Evolutionary conservation across 345 rosid genomes (phyloP).

Genomic region (Chamaenerion angustifolium): DNA sequence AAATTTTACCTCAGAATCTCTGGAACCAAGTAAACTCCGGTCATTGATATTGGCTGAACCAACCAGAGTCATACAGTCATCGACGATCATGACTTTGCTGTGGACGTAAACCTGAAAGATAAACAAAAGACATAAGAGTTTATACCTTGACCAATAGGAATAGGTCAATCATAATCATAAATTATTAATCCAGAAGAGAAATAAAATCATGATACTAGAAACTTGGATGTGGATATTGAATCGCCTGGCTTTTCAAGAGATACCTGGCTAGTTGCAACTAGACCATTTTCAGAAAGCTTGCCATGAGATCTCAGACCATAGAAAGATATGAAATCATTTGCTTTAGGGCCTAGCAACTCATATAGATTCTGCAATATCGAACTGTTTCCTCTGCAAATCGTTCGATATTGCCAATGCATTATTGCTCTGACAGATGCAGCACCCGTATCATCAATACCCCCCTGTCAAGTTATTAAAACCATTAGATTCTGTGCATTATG

Average conservation of each 20-base stretch:
- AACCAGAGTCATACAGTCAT: conserved; percentile 54
- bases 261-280: conserved; percentile 91
- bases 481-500: conserved; percentile 9
- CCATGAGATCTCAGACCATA: conserved; percentile 87
- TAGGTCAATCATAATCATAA: no score
- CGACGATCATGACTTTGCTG: conserved; percentile 87
- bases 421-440: conserved; percentile 99
- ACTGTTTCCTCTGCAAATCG: conserved; percentile 82
- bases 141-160: not conserved
- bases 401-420: conserved; percentile 99
- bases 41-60: conserved; percentile 97
- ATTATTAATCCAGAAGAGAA: no score
- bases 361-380: conserved; percentile 77
- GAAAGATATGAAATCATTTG: conserved; percentile 79
- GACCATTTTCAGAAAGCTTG: conserved; percentile 73
- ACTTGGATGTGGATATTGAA: not conserved
- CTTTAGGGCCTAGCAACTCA: conserved; percentile 59
- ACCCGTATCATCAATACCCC: conserved; percentile 92
- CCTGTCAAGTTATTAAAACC: conserved; percentile 24
- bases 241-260: not conserved
- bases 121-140: not conserved
- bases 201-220: no score
- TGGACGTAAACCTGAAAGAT: conserved; percentile 76
- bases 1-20: conserved; percentile 83
- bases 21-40: conserved; percentile 91